Percentiles rank a stretch among this genome's conserved stretches.
Evolutionary conservation across 2,329 filamentous ascomycete genomes (phyloP).

Genomic region (Colletotrichum nymphaeae): DNA sequence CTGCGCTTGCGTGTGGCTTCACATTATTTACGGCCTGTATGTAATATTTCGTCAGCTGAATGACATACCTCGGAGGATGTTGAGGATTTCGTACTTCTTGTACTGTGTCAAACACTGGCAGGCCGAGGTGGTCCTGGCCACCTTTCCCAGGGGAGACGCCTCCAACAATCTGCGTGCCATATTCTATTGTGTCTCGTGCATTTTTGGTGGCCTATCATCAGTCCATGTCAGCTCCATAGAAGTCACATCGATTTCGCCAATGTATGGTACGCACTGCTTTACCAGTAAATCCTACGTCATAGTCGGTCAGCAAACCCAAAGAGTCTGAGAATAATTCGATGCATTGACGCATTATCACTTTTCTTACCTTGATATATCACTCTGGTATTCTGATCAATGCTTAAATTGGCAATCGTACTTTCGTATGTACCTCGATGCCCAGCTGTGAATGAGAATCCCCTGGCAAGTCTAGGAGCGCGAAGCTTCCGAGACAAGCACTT

Average conservation of each 20-base stretch:
- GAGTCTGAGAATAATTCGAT: not conserved
- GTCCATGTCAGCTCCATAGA: not conserved
- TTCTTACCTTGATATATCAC: conserved; percentile 50
- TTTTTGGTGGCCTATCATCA: conserved; percentile 48
- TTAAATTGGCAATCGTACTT: conserved; percentile 45
- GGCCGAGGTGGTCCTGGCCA: conserved; percentile 44
- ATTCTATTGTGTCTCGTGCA: conserved; percentile 50
- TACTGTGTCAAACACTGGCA: conserved; percentile 51
- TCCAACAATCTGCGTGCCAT: conserved; percentile 51
- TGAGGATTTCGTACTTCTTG: conserved; percentile 40
- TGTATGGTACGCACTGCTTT: conserved; percentile 43
- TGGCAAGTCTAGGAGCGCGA: not conserved
- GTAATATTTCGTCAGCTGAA: not conserved
- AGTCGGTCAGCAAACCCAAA: not conserved
- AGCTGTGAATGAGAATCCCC: not conserved
- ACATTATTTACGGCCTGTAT: conserved; percentile 46
- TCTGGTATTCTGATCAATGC: conserved; percentile 41
- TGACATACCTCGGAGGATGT: not conserved
- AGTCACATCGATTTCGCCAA: not conserved
- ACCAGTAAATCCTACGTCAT: conserved; percentile 49
- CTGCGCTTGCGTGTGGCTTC: conserved; percentile 75
- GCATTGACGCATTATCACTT: too few species aligned
- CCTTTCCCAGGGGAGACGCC: conserved; percentile 52
- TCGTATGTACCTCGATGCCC: conserved; percentile 36
- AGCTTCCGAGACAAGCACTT: not conserved